A percentile compares a stretch with the other conserved stretches of the same genome.
phyloP scores from a whole-genome alignment of 148 eudicot genomes.

The Suaeda aralocaspica region DNA sequence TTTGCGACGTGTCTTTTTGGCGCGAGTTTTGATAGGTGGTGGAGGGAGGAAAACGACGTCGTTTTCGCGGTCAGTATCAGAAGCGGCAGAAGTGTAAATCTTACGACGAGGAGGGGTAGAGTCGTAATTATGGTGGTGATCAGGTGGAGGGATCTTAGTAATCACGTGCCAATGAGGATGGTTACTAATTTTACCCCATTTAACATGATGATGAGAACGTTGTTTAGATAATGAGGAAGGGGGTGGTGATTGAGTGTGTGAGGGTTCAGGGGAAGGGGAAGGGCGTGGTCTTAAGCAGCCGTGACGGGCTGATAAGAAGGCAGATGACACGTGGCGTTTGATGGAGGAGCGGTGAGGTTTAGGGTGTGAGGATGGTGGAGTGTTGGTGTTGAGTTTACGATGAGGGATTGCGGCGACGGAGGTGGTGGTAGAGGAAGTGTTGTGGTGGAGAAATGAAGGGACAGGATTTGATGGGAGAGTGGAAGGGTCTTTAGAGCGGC shows the following conservation, averaged over 20 bases:
- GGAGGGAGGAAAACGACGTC: slow-evolving; percentile 28
- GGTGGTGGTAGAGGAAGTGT: slow-evolving; percentile 10
- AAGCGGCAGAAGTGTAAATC: slow-evolving; percentile 52
- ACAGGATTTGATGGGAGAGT: slow-evolving; percentile 50
- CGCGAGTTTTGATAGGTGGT: slow-evolving; percentile 16
- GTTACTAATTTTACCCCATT: slow-evolving; percentile 33
- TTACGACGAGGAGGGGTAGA: slow-evolving; percentile 51
- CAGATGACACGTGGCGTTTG: slow-evolving; percentile 46
- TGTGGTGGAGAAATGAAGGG: slow-evolving; percentile 41
- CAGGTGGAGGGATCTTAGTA: slow-evolving; percentile 32
- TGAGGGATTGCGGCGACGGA: slow-evolving; percentile 2
- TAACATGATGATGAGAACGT: no score
- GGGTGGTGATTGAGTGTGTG: slow-evolving; percentile 16
- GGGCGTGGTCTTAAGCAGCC: slow-evolving; percentile 23
- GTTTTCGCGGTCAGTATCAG: slow-evolving; percentile 37
- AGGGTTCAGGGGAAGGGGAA: slow-evolving; percentile 25
- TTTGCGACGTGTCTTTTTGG: not conserved
- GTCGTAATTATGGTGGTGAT: slow-evolving; percentile 15
- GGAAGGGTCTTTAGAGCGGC: slow-evolving; percentile 71
- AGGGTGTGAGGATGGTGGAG: not conserved
- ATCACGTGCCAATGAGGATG: slow-evolving; percentile 58
- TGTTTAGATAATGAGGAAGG: no score
- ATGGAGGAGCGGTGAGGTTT: slow-evolving; percentile 34
- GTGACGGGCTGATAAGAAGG: slow-evolving; percentile 29
- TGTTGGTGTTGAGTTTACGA: slow-evolving; percentile 5